A percentile compares a stretch with the other conserved stretches of the same genome.
phyloP scores from a whole-genome alignment of 106 monocot genomes.

The Gastrodia elata region DNA sequence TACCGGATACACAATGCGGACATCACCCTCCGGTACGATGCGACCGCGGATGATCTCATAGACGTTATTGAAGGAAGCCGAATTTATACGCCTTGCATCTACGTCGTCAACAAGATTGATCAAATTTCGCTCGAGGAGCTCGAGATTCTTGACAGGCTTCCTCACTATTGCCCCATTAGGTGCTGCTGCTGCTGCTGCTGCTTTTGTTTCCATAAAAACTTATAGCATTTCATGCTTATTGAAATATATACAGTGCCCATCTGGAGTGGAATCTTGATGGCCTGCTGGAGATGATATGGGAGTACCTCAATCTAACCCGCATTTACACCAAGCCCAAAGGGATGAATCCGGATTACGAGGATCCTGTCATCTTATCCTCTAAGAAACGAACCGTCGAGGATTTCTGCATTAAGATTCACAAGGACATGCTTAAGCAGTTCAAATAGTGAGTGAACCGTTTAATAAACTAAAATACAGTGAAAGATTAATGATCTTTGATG shows the following conservation, averaged over 20 bases:
- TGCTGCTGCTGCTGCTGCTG: constrained; percentile 10
- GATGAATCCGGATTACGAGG: constrained; percentile 96
- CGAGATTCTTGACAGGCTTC: constrained; percentile 94
- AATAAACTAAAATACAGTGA: too few species aligned
- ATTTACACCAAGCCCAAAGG: constrained; percentile 98
- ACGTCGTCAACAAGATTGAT: constrained; percentile 95
- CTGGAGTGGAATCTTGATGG: constrained; percentile 99
- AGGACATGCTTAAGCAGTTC: constrained; percentile 97
- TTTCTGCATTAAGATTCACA: constrained; percentile 85
- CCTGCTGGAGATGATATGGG: constrained; percentile 85
- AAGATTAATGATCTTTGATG: neutral
- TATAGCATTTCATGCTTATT: neutral
- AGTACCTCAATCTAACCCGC: constrained; percentile 77
- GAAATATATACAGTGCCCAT: constrained; percentile 63
- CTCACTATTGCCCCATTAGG: constrained; percentile 96
- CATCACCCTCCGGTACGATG: constrained; percentile 85
- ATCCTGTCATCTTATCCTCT: constrained; percentile 91
- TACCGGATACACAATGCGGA: constrained; percentile 98
- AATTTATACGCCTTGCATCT: constrained; percentile 93
- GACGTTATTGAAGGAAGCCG: constrained; percentile 95
- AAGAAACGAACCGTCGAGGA: constrained; percentile 76
- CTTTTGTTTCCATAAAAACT: neutral
- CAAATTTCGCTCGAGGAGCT: constrained; percentile 97
- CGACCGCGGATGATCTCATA: constrained; percentile 96
- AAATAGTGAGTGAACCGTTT: constrained; percentile 63